Evolutionary conservation across 129 eudicot species (phyloP).

Genomic region (Oenanthe sinensis): DNA sequence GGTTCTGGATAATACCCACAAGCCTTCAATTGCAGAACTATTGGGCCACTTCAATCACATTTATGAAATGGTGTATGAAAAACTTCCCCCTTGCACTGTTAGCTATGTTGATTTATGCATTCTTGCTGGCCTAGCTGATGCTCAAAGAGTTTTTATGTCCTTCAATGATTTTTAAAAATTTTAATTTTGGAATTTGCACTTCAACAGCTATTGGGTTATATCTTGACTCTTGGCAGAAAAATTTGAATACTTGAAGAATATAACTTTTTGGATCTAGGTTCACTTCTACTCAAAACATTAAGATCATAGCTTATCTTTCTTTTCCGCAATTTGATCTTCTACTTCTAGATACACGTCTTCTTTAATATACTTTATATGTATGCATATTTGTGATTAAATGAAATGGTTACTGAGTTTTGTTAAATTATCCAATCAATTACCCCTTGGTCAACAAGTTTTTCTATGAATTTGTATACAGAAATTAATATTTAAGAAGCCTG

Average conservation of each 20-base stretch:
- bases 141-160: not conserved
- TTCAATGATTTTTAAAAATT: not conserved
- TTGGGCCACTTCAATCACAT: not conserved
- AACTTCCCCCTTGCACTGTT: not conserved
- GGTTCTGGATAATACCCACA: not conserved
- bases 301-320: not conserved
- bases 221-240: not conserved
- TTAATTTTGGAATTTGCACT: not conserved
- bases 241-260: not conserved
- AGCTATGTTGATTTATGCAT: not conserved
- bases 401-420: not conserved
- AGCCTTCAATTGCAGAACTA: not conserved
- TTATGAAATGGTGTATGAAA: not conserved
- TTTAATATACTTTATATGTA: not conserved
- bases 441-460: not conserved
- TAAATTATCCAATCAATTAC: not conserved
- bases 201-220: not conserved
- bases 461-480: slow-evolving; percentile 38
- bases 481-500: slow-evolving; percentile 73
- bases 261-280: not conserved
- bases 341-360: not conserved
- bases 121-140: not conserved
- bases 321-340: not conserved
- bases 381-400: not conserved
- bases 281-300: not conserved